phyloP scores from a whole-genome alignment of 495 filamentous ascomycete species.

The Podospora comata region DNA sequence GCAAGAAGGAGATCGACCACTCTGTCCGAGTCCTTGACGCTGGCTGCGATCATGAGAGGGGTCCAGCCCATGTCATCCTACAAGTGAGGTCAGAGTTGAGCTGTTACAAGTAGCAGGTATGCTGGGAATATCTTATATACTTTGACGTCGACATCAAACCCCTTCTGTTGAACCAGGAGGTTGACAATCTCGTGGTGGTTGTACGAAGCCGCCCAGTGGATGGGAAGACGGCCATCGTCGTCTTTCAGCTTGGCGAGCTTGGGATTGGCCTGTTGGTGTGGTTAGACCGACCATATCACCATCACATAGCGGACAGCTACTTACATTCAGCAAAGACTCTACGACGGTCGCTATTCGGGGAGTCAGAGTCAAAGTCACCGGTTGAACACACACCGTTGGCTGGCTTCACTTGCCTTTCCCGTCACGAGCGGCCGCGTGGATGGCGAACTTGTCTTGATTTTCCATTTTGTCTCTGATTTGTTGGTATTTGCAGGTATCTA shows the following conservation, averaged over 20 bases:
- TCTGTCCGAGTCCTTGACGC: slow-evolving; percentile 66
- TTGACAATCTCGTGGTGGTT: slow-evolving; percentile 74
- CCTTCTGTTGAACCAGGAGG: slow-evolving; percentile 62
- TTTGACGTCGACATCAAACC: slow-evolving; percentile 85
- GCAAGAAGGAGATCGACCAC: slow-evolving; percentile 70
- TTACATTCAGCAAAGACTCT: slow-evolving; percentile 74
- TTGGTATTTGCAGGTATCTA: too few relatives aligned
- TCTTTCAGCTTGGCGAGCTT: slow-evolving; percentile 73
- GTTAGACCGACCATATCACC: background rate
- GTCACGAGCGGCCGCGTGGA: slow-evolving; percentile 87
- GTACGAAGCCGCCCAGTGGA: slow-evolving; percentile 92
- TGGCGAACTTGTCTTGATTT: slow-evolving; percentile 60
- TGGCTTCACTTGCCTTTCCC: slow-evolving; percentile 63
- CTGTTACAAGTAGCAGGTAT: background rate
- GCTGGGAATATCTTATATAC: slow-evolving; percentile 38
- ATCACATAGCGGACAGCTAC: slow-evolving; percentile 22
- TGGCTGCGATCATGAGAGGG: slow-evolving; percentile 87
- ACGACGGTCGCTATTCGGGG: slow-evolving; percentile 50
- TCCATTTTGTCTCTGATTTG: slow-evolving; percentile 20
- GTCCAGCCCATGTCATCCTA: slow-evolving; percentile 92
- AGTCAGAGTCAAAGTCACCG: slow-evolving; percentile 14
- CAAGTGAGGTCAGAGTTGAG: background rate
- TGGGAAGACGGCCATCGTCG: slow-evolving; percentile 83
- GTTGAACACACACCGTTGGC: slow-evolving; percentile 12
- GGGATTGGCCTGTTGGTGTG: slow-evolving; percentile 63